A percentile compares a stretch with the other conserved stretches of the same genome.
These are phyloP conservation scores for Ogataea trehalophila DNA, from an alignment of 805 yeast species.

Conservation along the genomic window DNA sequence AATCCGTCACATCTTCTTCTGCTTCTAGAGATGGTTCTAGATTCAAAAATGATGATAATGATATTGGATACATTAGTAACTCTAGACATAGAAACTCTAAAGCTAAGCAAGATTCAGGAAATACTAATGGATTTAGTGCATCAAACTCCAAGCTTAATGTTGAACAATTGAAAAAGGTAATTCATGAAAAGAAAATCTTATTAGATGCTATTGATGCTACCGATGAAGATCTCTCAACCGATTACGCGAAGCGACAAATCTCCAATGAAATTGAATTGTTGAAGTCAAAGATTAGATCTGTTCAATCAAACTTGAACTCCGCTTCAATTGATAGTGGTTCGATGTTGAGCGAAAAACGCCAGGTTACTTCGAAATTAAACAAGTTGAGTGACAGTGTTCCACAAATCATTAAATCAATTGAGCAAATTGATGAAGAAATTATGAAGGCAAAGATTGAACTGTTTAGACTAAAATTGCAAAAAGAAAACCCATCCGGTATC, in stretches of 20 bases:
- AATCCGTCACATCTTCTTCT: conserved; percentile 24
- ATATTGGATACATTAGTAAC: conserved; percentile 51
- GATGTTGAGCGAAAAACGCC: conserved; percentile 41
- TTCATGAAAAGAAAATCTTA: conserved; percentile 67
- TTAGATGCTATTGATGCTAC: conserved; percentile 69
- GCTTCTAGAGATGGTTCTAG: conserved; percentile 44
- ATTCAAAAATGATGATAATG: conserved; percentile 72
- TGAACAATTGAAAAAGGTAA: conserved; percentile 54
- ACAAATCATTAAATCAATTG: conserved; percentile 56
- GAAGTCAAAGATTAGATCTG: conserved; percentile 52
- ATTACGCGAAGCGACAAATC: conserved; percentile 33
- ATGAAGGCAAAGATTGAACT: conserved; percentile 60
- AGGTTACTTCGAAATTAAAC: conserved; percentile 53
- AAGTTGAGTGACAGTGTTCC: conserved; percentile 71
- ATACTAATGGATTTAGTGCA: neutral
- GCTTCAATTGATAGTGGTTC: conserved; percentile 25
- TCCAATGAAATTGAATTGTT: conserved; percentile 56
- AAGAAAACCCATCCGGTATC: conserved; percentile 65
- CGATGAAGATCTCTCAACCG: conserved; percentile 40
- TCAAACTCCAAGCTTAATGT: conserved; percentile 37
- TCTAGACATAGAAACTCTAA: conserved; percentile 50
- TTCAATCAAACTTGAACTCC: conserved; percentile 36
- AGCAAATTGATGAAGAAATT: conserved; percentile 62
- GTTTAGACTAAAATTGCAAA: conserved; percentile 49
- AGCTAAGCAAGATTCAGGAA: conserved; percentile 28